Evolutionary conservation across 352 stramenopile species (phyloP), one percentile per base, ranked within the genome.

Genomic region (Phytophthora constricta): DNA sequence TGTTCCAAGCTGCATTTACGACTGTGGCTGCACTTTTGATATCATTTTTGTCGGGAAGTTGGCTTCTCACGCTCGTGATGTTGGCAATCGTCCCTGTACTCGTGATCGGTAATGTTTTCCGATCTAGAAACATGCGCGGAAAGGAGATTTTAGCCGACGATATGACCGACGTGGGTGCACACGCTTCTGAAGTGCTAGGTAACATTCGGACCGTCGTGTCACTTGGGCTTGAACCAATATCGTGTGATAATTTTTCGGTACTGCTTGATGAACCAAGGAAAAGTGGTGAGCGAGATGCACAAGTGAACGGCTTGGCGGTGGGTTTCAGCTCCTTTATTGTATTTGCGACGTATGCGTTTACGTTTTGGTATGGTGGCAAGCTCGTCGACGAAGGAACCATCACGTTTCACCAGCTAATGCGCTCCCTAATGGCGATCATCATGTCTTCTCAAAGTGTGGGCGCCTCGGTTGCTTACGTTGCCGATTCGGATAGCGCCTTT

Each of bases 251-350:
- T 48, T 68, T 68, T 20, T 48, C 52, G 0, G 14, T 22, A n/a
- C 43, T 76, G 1, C 27, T 79, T 37, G 52, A 65, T 7, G 47
- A 27, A 11, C 64, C 66, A 7, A 46, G 62, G 42, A 55, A 47
- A 13, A 26, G 47, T 7, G 70, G 69, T 27, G 26, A 50, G 11
- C 53, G 59, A n/a, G 55, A 80, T 34, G 70, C 75, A 27, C 72
- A 73, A 22, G 49, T 80, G 16, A 80, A 80, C 26, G 75, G 72
- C 3, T 31, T 80, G n/a, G 72, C 72, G 25, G 56, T 83, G 72
- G 97, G 65, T 45, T 98, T 64, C 52, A 96, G 34, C 81, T 96
- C 73, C 7, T 76, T 72, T 23, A 70, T 74, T 33, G 65, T 77
- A n/a, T 80, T 80, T 58, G 57, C 65, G 16, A 63, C 63, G 13